These are phyloP conservation scores for Ehretia macrophylla DNA, from an alignment of 257 asterid genomes.

Conservation along the genomic window DNA sequence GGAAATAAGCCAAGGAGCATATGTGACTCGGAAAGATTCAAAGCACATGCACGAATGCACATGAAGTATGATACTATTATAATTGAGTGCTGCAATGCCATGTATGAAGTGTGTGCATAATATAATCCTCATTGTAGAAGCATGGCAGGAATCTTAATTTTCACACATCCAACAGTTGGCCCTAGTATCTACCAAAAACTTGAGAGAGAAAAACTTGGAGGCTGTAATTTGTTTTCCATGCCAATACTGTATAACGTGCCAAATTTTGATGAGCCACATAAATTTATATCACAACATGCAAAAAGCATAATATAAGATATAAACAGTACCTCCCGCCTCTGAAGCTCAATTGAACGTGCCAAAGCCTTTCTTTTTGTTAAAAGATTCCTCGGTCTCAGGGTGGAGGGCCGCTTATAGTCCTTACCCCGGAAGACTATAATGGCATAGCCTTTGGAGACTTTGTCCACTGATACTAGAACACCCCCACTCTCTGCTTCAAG, in stretches of 20 bases:
- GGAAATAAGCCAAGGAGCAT: conserved; percentile 6
- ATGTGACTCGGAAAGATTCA: conserved; percentile 8
- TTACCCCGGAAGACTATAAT: conserved; percentile 84
- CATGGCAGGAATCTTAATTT: no score
- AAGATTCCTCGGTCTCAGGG: conserved; percentile 83
- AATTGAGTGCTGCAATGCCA: no score
- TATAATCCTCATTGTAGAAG: no score
- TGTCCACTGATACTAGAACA: conserved; percentile 81
- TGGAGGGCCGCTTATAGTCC: conserved; percentile 66
- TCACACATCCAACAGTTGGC: no score
- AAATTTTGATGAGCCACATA: no score
- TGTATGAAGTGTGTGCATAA: no score
- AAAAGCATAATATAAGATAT: neutral
- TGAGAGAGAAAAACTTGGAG: no score
- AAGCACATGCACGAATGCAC: neutral
- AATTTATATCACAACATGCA: neutral
- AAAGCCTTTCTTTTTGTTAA: conserved; percentile 89
- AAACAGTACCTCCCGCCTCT: conserved; percentile 78
- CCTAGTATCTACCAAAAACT: no score
- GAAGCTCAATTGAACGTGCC: conserved; percentile 97
- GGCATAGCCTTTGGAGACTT: conserved; percentile 91
- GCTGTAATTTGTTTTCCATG: no score
- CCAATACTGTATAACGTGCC: no score
- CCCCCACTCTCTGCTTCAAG: conserved; percentile 99
- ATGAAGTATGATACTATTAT: neutral